Evolutionary conservation across 2,329 filamentous ascomycete species (phyloP).

Genomic region (Phyllachora maydis): DNA sequence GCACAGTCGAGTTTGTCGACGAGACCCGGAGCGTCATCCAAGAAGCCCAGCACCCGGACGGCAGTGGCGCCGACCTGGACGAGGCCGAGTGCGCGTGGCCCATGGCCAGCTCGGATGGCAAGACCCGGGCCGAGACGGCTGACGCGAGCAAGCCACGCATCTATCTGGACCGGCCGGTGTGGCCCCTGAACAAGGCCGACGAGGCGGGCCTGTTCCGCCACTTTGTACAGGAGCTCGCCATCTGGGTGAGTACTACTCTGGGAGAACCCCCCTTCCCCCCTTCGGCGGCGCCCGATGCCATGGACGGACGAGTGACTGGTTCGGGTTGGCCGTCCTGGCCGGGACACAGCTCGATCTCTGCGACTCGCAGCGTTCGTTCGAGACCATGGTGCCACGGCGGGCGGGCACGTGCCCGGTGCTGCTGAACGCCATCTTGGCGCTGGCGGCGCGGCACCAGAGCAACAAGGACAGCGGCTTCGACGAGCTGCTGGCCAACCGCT

Average conservation of each 20-base stretch:
- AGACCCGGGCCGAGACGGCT: not conserved
- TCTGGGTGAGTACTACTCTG: constrained; percentile 10
- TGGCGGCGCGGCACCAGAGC: constrained; percentile 31
- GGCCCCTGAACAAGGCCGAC: constrained; percentile 8
- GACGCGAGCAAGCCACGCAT: constrained; percentile 2
- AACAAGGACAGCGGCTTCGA: constrained; percentile 22
- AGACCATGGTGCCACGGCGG: constrained; percentile 27
- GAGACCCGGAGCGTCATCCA: constrained; percentile 5
- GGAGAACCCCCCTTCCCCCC: not conserved
- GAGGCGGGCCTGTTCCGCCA: constrained; percentile 12
- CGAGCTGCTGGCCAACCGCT: constrained; percentile 24
- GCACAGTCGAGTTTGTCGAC: constrained; percentile 9
- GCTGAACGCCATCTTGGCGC: constrained; percentile 33
- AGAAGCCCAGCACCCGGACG: constrained; percentile 1
- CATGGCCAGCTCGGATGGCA: not conserved
- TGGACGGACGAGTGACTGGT: too few relatives aligned
- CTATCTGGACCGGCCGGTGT: constrained; percentile 8
- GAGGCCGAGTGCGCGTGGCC: constrained; percentile 2
- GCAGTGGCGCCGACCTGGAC: not conserved
- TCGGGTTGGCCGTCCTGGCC: not conserved
- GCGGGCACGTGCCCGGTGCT: constrained; percentile 28
- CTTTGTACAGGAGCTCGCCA: constrained; percentile 12
- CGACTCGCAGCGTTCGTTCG: constrained; percentile 23
- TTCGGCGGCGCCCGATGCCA: too few relatives aligned
- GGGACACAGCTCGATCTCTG: constrained; percentile 18